Base-by-base conservation (phyloP, 2,329 filamentous ascomycete genomes). In the Penicillium sp. region DNA sequence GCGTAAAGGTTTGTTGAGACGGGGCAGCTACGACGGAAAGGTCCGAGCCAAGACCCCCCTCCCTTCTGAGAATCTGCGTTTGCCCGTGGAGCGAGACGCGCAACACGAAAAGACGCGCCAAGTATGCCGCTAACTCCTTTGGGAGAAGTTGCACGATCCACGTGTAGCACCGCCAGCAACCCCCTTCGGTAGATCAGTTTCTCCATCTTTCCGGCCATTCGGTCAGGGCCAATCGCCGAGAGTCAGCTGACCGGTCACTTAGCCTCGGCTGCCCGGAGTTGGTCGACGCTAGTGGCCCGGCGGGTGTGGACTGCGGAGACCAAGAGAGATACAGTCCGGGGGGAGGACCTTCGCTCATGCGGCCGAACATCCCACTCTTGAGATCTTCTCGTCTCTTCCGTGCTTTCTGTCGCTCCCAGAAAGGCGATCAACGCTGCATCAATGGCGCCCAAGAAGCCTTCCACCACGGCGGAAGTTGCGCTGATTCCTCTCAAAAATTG, bases 401-500 rank as follows among this genome's bases (percentile, higher is more conserved):
- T 32, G 51, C 43, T 41, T 44, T 46, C 49, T 52, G 43, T 49
- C 45, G 48, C 39, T 54, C 39, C 48, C 38, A 42, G 39, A 40
- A 50, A 42, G 46, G 41, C 46, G 26, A 26, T 54, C 43, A 50
- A 58, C 54, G 57, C 56, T 45, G 54, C 56, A 51, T 56, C 32
- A 52, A 73, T 73, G 71, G 68, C 68, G 48, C 67, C 68, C 50
- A 76, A 71, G 61, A 77, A 76, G 66, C 67, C 75, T 35, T 64
- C 86, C 38, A 84, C 84, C 32, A 78, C 85, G 52, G 90, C 89
- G 50, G 90, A 95, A 73, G 79, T 97, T 57, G 86, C 86, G 46
- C 79, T 97, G 51, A 82, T 89, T 41, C 88, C 90, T 58, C 79
- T 97, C 50, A 94, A 95, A 76, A 97, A 86, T 69, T 98, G 93